phyloP scores from a whole-genome alignment of 1,284 basidiomycete genomes.

The Cystobasidium pallidum region DNA sequence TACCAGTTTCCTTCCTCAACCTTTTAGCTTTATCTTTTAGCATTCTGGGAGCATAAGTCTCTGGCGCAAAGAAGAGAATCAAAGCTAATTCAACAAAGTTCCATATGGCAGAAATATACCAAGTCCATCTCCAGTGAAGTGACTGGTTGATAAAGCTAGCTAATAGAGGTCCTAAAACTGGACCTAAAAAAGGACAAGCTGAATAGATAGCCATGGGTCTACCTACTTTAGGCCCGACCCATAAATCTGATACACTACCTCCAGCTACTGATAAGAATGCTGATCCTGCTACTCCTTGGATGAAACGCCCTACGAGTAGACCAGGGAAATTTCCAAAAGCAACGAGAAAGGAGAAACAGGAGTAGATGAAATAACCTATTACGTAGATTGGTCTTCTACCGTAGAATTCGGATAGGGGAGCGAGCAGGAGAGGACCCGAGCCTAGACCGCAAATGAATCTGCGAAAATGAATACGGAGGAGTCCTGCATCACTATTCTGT shows the following conservation, averaged over 20 bases:
- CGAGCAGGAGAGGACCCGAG: constrained; percentile 46
- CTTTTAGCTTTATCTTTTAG: constrained; percentile 63
- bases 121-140: constrained; percentile 76
- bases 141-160: constrained; percentile 54
- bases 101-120: constrained; percentile 65
- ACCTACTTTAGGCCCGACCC: constrained; percentile 66
- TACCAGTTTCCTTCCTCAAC: constrained; percentile 62
- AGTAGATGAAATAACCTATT: constrained; percentile 47
- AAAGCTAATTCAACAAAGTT: constrained; percentile 22
- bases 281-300: constrained; percentile 68
- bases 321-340: constrained; percentile 58
- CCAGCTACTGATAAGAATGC: constrained; percentile 71
- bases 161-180: constrained; percentile 43
- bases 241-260: constrained; percentile 73
- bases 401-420: constrained; percentile 50
- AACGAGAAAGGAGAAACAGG: constrained; percentile 41
- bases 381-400: constrained; percentile 48
- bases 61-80: constrained; percentile 63
- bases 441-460: constrained; percentile 44
- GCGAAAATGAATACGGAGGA: too few relatives aligned
- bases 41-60: constrained; percentile 72
- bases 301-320: constrained; percentile 70
- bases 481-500: too few relatives aligned
- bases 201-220: constrained; percentile 77
- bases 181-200: constrained; percentile 40